Conservation (phyloP, 495 filamentous ascomycete species). For the Aspergillus ostianus region DNA sequence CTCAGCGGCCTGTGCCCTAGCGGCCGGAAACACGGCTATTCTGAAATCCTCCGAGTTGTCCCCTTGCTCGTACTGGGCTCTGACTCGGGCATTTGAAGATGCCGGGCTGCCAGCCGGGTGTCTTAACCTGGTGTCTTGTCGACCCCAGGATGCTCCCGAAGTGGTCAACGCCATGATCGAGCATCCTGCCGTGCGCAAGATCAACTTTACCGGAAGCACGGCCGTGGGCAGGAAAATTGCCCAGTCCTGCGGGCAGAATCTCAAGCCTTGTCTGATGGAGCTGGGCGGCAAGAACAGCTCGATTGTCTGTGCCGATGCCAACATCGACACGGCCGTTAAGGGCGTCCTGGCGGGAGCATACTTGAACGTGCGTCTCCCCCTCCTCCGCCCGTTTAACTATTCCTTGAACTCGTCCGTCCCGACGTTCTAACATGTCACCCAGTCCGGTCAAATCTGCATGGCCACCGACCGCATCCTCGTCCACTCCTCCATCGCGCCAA, state of each 20-base stretch:
- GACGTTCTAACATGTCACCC: slow-evolving; percentile 1
- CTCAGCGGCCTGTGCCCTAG: slow-evolving; percentile 69
- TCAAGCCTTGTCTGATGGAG: slow-evolving; percentile 63
- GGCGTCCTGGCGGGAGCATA: slow-evolving; percentile 51
- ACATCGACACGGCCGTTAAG: slow-evolving; percentile 50
- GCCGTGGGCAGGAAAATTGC: slow-evolving; percentile 57
- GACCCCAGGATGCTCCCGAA: slow-evolving; percentile 50
- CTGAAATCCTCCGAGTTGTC: slow-evolving; percentile 74
- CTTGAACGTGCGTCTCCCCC: slow-evolving; percentile 38
- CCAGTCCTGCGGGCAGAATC: slow-evolving; percentile 46
- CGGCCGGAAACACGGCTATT: slow-evolving; percentile 76
- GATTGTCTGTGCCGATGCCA: slow-evolving; percentile 57
- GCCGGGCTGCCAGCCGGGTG: slow-evolving; percentile 65
- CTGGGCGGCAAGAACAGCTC: slow-evolving; percentile 60
- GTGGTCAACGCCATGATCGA: slow-evolving; percentile 57
- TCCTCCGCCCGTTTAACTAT: background rate
- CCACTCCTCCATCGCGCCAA: slow-evolving; percentile 59
- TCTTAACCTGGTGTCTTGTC: slow-evolving; percentile 53
- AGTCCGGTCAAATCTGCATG: slow-evolving; percentile 88
- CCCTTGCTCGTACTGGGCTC: slow-evolving; percentile 69
- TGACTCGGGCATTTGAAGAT: slow-evolving; percentile 65
- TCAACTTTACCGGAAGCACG: slow-evolving; percentile 62
- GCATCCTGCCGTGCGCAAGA: slow-evolving; percentile 55
- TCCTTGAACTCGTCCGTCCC: background rate
- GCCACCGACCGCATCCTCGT: slow-evolving; percentile 82